Base-by-base conservation (phyloP, 2,329 filamentous ascomycete species). In the Triangularia setosa region DNA sequence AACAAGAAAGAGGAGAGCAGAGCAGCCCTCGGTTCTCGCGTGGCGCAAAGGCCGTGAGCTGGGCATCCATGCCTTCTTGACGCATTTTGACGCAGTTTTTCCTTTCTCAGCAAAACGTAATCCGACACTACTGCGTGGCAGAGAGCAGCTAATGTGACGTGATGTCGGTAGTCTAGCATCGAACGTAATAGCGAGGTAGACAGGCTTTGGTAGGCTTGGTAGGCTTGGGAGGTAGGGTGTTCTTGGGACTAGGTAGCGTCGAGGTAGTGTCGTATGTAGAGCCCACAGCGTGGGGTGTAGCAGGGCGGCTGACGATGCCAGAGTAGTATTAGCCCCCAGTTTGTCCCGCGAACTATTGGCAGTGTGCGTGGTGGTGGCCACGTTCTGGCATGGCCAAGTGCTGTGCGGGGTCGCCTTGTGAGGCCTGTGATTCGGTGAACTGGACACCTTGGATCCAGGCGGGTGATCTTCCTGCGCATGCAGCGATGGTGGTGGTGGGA, bases 281-380 rank as follows among this genome's bases (percentile, higher is more conserved):
- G 40, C 21, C 40, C 40, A 48, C 12, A 40, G 65, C 65, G 61
- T 64, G 61, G 63, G 61, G 65, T 64, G 54, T 53, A 58, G 59
- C 54, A 23, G 30, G 60, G 35, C 23, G 40, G 55, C 24, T 54
- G 27, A 35, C 40, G 55, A 40, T 66, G 64, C 21, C 61, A 53
- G 65, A 60, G 60, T 62, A n/a, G 25, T 30, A 52, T 57, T 35
- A 56, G 21, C 23, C 62, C 61, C 63, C 61, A 56, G 54, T 53
- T n/a, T 55, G 53, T 58, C 24, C 52, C 56, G 40, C 56, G 24
- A 28, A 64, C 63, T 67, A 67, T 67, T 67, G 65, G 56, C 55
- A 53, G 58, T 64, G 12, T 64, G 63, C 63, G 52, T 57, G 52
- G 56, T 60, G 61, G 63, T 59, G 44, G 61, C 48, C 58, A 48